phyloP scores from a whole-genome alignment of 140 eudicot genomes.

The Flaveria floridana region DNA sequence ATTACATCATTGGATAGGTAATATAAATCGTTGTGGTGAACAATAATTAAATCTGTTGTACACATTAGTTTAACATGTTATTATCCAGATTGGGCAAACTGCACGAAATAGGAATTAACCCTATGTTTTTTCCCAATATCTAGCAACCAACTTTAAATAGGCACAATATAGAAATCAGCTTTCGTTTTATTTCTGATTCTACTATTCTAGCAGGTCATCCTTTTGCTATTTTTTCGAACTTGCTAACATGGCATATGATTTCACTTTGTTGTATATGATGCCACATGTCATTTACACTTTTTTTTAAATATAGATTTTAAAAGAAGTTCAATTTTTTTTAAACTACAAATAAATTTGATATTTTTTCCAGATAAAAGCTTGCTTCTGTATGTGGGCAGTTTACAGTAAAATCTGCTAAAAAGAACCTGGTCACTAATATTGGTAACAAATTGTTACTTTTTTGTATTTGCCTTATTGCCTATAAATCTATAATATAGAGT shows the following conservation, averaged over 20 bases:
- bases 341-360: not conserved
- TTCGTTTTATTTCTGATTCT: not conserved
- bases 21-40: not conserved
- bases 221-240: not conserved
- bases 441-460: not conserved
- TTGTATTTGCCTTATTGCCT: no score
- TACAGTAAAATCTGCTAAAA: not conserved
- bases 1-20: not conserved
- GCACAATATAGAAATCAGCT: not conserved
- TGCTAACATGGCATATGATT: not conserved
- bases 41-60: not conserved
- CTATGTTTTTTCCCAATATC: not conserved
- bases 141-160: not conserved
- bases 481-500: not conserved
- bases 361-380: not conserved
- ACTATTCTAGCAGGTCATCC: not conserved
- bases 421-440: not conserved
- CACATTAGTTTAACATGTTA: not conserved
- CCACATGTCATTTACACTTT: not conserved
- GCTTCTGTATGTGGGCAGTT: not conserved
- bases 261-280: not conserved
- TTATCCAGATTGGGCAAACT: conserved; percentile 2
- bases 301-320: not conserved
- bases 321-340: not conserved
- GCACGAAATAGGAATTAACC: not conserved